phyloP scores from a whole-genome alignment of 2,329 filamentous ascomycete genomes.

The Bertia moriformis region DNA sequence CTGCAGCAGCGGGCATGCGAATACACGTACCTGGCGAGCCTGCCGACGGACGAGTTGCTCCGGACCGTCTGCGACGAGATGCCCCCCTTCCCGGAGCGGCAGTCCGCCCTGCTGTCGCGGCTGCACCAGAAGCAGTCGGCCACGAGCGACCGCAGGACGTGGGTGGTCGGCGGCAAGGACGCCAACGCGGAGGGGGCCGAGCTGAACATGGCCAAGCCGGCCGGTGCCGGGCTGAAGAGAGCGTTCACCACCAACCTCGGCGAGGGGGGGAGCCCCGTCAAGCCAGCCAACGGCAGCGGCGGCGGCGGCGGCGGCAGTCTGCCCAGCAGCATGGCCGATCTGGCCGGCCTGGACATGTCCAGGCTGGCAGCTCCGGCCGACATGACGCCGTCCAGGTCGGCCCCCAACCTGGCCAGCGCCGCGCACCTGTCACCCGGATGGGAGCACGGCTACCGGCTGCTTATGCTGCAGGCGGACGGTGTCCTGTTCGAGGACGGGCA shows the following conservation, averaged over 20 bases:
- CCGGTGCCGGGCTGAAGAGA: slow-evolving; percentile 70
- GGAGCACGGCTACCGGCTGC: slow-evolving; percentile 75
- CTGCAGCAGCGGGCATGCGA: slow-evolving; percentile 93
- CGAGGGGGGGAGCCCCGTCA: slow-evolving; percentile 20
- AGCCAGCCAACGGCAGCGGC: too few relatives aligned
- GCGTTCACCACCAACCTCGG: slow-evolving; percentile 53
- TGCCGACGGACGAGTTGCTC: slow-evolving; percentile 79
- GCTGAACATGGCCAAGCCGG: slow-evolving; percentile 64
- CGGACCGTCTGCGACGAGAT: slow-evolving; percentile 95
- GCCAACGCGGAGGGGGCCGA: slow-evolving; percentile 73
- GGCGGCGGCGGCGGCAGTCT: too few relatives aligned
- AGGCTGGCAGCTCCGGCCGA: slow-evolving; percentile 38
- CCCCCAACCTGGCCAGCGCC: slow-evolving; percentile 78
- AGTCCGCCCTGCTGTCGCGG: slow-evolving; percentile 79
- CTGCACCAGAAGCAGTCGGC: slow-evolving; percentile 88
- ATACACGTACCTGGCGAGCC: slow-evolving; percentile 71
- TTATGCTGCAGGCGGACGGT: slow-evolving; percentile 69
- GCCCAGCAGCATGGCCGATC: slow-evolving; percentile 22
- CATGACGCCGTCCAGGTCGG: slow-evolving; percentile 44
- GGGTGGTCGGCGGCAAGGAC: slow-evolving; percentile 94
- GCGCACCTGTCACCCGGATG: slow-evolving; percentile 88
- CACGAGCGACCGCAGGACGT: slow-evolving; percentile 88
- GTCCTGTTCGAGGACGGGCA: slow-evolving; percentile 91
- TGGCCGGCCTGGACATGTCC: slow-evolving; percentile 65
- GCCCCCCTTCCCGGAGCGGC: slow-evolving; percentile 90